phyloP scores from a whole-genome alignment of 192 early-diverging fungal species.

The Backusella morwellensis region DNA sequence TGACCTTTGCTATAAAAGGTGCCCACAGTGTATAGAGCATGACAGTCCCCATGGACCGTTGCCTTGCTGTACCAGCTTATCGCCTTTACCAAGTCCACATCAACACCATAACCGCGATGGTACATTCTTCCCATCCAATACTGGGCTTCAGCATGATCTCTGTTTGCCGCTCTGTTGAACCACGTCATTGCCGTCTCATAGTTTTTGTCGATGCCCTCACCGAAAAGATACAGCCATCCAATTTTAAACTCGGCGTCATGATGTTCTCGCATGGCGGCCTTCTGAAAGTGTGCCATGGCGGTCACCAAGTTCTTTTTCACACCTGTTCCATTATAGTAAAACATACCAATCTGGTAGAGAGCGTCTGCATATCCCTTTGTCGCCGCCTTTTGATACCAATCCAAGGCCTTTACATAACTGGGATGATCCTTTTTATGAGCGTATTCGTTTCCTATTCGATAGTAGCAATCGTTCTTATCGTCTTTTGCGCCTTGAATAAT shows the following conservation, averaged over 20 bases:
- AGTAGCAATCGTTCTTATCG: background rate
- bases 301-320: background rate
- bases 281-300: background rate
- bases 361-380: background rate
- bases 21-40: background rate
- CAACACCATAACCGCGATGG: background rate
- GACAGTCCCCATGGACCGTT: background rate
- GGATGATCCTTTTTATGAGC: background rate
- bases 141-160: background rate
- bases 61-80: background rate
- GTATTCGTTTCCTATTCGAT: background rate
- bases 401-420: background rate
- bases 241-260: background rate
- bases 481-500: background rate
- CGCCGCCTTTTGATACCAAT: background rate
- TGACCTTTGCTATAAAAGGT: background rate
- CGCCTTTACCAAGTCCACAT: background rate
- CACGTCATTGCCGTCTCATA: background rate
- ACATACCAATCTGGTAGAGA: background rate
- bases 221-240: background rate
- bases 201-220: background rate
- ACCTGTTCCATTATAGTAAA: background rate
- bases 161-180: background rate
- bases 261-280: background rate
- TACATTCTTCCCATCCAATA: background rate